Evolutionary conservation across 345 rosid genomes (phyloP).

Genomic region (Aurinia saxatilis): DNA sequence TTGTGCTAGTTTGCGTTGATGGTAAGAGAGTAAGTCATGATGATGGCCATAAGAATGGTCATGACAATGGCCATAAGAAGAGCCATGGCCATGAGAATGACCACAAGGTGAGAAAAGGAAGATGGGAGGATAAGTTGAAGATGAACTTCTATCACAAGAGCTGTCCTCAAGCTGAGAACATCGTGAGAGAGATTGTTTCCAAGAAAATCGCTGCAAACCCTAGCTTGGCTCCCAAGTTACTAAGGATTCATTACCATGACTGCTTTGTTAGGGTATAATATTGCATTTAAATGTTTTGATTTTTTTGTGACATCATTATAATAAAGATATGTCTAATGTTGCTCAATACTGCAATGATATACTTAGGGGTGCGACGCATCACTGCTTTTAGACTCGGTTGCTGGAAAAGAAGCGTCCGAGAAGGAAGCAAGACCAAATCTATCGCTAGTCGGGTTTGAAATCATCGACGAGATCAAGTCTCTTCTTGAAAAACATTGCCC

Average conservation of each 20-base stretch:
- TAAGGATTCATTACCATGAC: conserved; percentile 58
- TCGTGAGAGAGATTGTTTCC: conserved; percentile 32
- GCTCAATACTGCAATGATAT: background rate
- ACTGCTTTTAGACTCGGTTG: conserved; percentile 33
- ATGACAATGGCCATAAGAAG: background rate
- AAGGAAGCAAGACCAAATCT: conserved; percentile 51
- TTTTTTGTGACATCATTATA: background rate
- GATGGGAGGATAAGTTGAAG: conserved; percentile 19
- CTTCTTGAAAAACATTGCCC: conserved; percentile 44
- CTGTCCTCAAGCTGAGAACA: conserved; percentile 36
- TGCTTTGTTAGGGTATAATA: conserved; percentile 52
- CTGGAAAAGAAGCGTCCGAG: conserved; percentile 29
- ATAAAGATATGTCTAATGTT: background rate
- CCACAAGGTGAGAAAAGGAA: conserved; percentile 9
- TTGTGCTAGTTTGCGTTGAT: conserved; percentile 17
- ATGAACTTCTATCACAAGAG: conserved; percentile 13
- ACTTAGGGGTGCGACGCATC: conserved; percentile 71
- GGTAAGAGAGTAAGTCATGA: conserved; percentile 8
- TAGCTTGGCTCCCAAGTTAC: conserved; percentile 40
- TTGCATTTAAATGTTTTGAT: too few relatives aligned
- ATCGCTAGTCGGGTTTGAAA: conserved; percentile 40
- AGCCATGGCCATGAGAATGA: background rate
- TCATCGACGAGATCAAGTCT: conserved; percentile 52
- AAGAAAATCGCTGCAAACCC: conserved; percentile 23
- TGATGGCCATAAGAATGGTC: background rate